These are phyloP conservation scores for Strobilomyces echinocephalus DNA, from an alignment of 768 basidiomycete genomes.

Conservation along the genomic window DNA sequence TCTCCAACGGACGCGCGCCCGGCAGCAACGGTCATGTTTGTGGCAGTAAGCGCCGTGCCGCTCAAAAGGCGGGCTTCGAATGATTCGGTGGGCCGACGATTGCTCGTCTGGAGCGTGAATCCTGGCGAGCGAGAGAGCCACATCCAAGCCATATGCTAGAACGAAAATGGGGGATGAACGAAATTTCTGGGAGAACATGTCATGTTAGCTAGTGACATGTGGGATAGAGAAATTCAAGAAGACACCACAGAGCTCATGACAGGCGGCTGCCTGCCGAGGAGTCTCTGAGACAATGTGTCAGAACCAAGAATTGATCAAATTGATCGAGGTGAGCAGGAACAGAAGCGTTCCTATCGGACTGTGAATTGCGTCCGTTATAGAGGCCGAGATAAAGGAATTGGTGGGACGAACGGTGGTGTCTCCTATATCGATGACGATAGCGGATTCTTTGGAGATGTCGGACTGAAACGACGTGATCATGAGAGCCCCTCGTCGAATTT, in stretches of 20 bases:
- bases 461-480: conserved; percentile 47
- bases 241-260: conserved; percentile 57
- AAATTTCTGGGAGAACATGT: background rate
- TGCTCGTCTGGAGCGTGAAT: conserved; percentile 33
- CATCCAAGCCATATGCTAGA: conserved; percentile 59
- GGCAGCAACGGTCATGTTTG: conserved; percentile 51
- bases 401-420: conserved; percentile 47
- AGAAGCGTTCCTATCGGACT: conserved; percentile 59
- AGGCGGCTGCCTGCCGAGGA: conserved; percentile 59
- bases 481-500: conserved; percentile 65
- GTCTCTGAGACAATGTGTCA: conserved; percentile 24
- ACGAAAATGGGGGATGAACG: conserved; percentile 1
- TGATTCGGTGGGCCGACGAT: conserved; percentile 52
- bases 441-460: conserved; percentile 31
- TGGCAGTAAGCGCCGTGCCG: conserved; percentile 53
- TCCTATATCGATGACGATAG: conserved; percentile 59
- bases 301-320: background rate
- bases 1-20: conserved; percentile 31
- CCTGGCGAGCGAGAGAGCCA: conserved; percentile 47
- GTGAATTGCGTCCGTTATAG: conserved; percentile 11
- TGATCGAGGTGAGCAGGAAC: conserved; percentile 15
- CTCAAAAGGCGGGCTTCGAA: conserved; percentile 52
- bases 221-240: conserved; percentile 60
- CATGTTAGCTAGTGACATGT: conserved; percentile 39
- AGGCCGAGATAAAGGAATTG: conserved; percentile 4